Conservation (phyloP, 441 rosid species). For the Pelargonium hybrid region DNA sequence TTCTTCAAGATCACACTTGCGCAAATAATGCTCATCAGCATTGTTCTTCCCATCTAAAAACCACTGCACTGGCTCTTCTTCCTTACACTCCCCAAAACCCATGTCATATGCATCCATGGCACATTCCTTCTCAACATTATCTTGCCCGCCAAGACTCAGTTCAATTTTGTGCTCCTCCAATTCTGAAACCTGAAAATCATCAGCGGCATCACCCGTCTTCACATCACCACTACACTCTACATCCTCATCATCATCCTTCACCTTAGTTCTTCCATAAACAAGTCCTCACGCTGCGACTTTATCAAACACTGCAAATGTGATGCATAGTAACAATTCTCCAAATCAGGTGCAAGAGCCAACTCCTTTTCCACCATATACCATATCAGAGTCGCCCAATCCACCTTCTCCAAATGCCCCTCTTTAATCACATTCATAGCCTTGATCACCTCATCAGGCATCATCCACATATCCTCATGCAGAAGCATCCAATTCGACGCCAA, state of each 20-base stretch:
- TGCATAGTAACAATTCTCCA: constrained; percentile 66
- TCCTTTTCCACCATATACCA: constrained; percentile 94
- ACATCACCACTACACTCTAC: not conserved
- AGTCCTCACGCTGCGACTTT: constrained; percentile 33
- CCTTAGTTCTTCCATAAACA: constrained; percentile 27
- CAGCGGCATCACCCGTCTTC: not conserved
- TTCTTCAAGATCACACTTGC: constrained; percentile 27
- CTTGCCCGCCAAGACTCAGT: constrained; percentile 30
- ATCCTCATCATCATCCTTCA: constrained; percentile 26
- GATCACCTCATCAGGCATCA: constrained; percentile 50
- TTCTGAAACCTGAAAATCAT: constrained; percentile 17
- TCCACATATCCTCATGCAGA: constrained; percentile 71
- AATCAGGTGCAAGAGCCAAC: constrained; percentile 28
- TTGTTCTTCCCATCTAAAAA: constrained; percentile 21
- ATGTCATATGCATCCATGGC: constrained; percentile 12
- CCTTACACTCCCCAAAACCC: constrained; percentile 25
- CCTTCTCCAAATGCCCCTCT: constrained; percentile 56
- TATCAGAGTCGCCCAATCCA: constrained; percentile 65
- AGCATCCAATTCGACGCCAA: constrained; percentile 56
- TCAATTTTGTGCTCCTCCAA: constrained; percentile 46
- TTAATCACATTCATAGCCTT: constrained; percentile 33
- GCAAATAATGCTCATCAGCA: constrained; percentile 24
- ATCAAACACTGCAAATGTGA: constrained; percentile 76
- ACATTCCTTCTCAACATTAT: constrained; percentile 17
- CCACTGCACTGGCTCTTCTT: constrained; percentile 24